Evolutionary conservation across 1,284 basidiomycete species (phyloP).

Genomic region (Trametes pubescens): DNA sequence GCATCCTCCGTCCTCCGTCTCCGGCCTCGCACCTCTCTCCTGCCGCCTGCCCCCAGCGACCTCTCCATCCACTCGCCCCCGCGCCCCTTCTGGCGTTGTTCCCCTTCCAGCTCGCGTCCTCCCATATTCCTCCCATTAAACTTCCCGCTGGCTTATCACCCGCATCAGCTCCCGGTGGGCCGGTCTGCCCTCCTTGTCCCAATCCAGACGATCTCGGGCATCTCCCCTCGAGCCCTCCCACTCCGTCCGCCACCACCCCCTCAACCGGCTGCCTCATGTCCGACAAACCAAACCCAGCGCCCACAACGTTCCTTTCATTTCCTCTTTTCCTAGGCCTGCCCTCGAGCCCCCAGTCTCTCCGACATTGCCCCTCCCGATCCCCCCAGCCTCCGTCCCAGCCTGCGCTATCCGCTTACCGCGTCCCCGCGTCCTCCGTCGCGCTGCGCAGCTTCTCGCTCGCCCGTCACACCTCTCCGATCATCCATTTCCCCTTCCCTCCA

Average conservation of each 20-base stretch:
- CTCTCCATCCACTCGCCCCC: background rate
- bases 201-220: constrained; percentile 29
- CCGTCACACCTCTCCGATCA: constrained; percentile 34
- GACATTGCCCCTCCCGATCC: constrained; percentile 9
- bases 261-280: constrained; percentile 38
- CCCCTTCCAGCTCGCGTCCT: constrained; percentile 20
- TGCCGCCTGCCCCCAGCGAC: background rate
- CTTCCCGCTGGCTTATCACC: constrained; percentile 27
- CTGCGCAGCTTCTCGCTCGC: constrained; percentile 1
- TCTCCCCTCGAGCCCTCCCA: constrained; percentile 25
- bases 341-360: constrained; percentile 31
- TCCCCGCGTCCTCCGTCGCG: background rate
- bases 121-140: background rate
- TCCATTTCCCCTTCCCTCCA: constrained; percentile 25
- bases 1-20: constrained; percentile 4
- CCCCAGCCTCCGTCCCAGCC: constrained; percentile 27
- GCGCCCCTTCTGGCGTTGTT: background rate
- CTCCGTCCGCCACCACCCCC: constrained; percentile 26
- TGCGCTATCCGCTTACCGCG: constrained; percentile 19
- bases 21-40: background rate
- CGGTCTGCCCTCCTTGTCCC: constrained; percentile 13
- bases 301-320: constrained; percentile 43
- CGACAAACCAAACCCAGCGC: constrained; percentile 33
- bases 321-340: constrained; percentile 35
- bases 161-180: constrained; percentile 33